phyloP scores from a whole-genome alignment of 169 alveolate genomes.

The Plasmodium sp. region DNA sequence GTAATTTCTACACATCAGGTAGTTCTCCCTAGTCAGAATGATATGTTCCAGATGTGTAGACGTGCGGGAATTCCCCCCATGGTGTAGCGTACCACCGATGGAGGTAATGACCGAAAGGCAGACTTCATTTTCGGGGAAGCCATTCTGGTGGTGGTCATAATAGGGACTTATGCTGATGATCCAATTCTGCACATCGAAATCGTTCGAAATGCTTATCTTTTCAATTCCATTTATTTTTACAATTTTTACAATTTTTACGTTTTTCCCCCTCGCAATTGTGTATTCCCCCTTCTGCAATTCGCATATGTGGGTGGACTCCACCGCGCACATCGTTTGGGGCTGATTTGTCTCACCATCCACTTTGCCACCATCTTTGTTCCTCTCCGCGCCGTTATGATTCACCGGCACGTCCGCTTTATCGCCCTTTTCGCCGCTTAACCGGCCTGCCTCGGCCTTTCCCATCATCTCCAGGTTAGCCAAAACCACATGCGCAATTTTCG shows the following conservation, averaged over 20 bases:
- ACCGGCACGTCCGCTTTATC: neutral
- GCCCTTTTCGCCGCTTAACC: neutral
- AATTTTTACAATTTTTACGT: slow-evolving; percentile 49
- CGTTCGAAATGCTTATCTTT: neutral
- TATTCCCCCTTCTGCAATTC: neutral
- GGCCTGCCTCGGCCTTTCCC: neutral
- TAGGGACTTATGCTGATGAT: slow-evolving; percentile 23
- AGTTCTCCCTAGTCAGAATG: slow-evolving; percentile 26
- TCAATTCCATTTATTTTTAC: slow-evolving; percentile 47
- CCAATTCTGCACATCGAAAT: slow-evolving; percentile 4
- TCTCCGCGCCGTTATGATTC: neutral
- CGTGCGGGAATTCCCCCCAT: neutral
- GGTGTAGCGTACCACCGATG: neutral
- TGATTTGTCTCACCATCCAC: neutral
- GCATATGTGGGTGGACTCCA: slow-evolving; percentile 13
- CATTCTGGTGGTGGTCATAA: neutral
- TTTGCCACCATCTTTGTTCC: neutral
- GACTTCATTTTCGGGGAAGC: neutral
- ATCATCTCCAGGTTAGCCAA: neutral
- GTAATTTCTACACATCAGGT: slow-evolving; percentile 2
- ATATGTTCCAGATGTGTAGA: slow-evolving; percentile 4
- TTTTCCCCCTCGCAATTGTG: slow-evolving; percentile 27
- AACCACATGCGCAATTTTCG: slow-evolving; percentile 31
- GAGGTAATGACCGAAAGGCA: slow-evolving; percentile 17
- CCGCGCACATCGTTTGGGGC: neutral